Base-by-base conservation (phyloP, 1,284 basidiomycete species). In the Rhodotorula mucilaginosa region DNA sequence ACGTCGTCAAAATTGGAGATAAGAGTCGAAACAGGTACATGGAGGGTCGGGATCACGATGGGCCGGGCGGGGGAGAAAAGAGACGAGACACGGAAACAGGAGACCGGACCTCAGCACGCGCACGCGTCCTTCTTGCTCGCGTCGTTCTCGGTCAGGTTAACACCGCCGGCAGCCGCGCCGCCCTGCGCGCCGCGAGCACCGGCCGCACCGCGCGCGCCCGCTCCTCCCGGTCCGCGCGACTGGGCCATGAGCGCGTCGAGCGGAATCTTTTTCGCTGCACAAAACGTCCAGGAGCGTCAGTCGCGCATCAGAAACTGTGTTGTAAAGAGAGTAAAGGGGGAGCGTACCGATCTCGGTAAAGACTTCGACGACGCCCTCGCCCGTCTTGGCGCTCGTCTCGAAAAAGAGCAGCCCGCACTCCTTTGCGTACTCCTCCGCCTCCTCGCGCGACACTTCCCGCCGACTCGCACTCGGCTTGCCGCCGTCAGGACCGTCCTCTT, bases 331-430 rank as follows among this genome's bases (percentile, higher is more conserved):
- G 34, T 34, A 4, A 34, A 34, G 34, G 34, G 34, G 34, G 34
- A 34, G 34, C 89, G 72, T 72, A 95, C 93, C 94, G 79, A 97
- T 97, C 83, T 99, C 97, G 13, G 96, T 99, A 81, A 99, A 99
- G 48, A 99, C 89, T 80, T 99, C 96, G 60, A 95, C 90, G 65
- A 99, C 88, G 60, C 95, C 95, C 78, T 96, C 91, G 54, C 97
- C 97, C 15, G 93, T 97, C 89, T 99, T 99, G 57, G 96, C 96
- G 79, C 90, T 92, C 29, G 96, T 97, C 85, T 99, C 96, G 79
- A 97, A 97, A 86, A 99, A 99, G 67, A 99, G 84, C 67, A 99
- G 82, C 2, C 92, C 91, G 48, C 90, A 88, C 82, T 99, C 97
- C 73, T 91, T 88, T 16, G 97, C 96, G 81, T 99, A 99, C 13